Evolutionary conservation across 208 protist species (phyloP), one percentile per base, ranked within the genome.

Genomic region (Balamuthia mandrillaris): DNA sequence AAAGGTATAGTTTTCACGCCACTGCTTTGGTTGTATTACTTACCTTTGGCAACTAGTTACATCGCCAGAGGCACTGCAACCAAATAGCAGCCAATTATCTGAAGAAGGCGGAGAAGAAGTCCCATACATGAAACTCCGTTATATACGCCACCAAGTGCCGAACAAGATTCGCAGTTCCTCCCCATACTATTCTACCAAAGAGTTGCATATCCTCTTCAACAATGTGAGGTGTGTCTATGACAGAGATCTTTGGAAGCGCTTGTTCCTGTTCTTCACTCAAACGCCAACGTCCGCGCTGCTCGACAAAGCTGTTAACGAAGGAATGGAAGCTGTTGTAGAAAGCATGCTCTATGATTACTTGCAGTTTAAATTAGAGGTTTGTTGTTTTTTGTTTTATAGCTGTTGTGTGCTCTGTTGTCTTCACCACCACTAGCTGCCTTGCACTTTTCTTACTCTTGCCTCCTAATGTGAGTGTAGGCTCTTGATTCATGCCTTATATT

Each of bases 231-330:
- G 52, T 14, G 21, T 78, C 21, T 78, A 56, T 33, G 72, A 81
- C 45, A 27, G 72, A 18, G 72, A 81, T n/a, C 45, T 81, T 16
- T 81, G 72, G 72, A 81, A 81, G 72, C 72, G 72, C 31, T 31
- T 81, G 6, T 49, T 61, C 7, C 41, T 29, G 33, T 81, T 81
- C 31, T 81, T 81, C 72, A 81, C 72, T 7, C 45, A 81, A 33
- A 49, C 45, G 0, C 72, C 72, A 16, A 41, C 45, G 3, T 27
- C 72, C 27, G 60, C 52, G 51, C 72, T 81, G 9, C 47, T 81
- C 16, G 72, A 81, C n/a, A 81, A 81, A 29, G 72, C 72, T 12
- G 72, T 81, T n/a, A 49, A 81, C 18, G 72, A 81, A 60, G 72
- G 72, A 9, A 41, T 81, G 2, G 72, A 81, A n/a, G 72, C 72